Percentiles rank a stretch among this genome's conserved stretches.
Evolutionary conservation across 2,329 filamentous ascomycete genomes (phyloP).

Genomic region (Calonectria multiphialidica): DNA sequence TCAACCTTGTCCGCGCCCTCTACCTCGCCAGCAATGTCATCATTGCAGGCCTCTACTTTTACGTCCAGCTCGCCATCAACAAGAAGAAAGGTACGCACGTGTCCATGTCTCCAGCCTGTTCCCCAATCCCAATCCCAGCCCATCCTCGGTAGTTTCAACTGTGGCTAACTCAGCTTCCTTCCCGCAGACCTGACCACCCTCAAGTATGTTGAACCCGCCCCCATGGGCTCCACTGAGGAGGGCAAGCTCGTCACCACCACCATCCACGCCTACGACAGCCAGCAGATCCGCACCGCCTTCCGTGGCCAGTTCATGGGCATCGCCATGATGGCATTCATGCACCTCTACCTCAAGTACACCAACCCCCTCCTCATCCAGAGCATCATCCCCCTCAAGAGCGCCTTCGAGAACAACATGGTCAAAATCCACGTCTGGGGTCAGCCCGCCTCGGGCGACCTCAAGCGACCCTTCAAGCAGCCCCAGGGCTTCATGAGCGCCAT

Average conservation of each 20-base stretch:
- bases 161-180: conserved; percentile 23
- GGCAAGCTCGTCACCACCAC: conserved; percentile 97
- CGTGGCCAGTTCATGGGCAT: conserved; percentile 95
- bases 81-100: conserved; percentile 88
- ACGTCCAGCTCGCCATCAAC: conserved; percentile 87
- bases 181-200: conserved; percentile 89
- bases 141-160: neutral
- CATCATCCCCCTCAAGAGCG: conserved; percentile 97
- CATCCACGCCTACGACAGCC: conserved; percentile 91
- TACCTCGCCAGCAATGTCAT: conserved; percentile 78
- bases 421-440: conserved; percentile 95
- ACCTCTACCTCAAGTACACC: conserved; percentile 99
- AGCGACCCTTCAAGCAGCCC: conserved; percentile 92
- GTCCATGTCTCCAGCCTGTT: neutral
- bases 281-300: conserved; percentile 86
- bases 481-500: conserved; percentile 87
- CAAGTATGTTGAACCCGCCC: conserved; percentile 97
- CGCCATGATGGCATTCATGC: conserved; percentile 99
- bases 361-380: conserved; percentile 99
- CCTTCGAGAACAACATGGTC: conserved; percentile 93
- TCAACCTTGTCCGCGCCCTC: conserved; percentile 67
- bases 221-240: conserved; percentile 94
- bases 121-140: neutral
- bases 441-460: conserved; percentile 89
- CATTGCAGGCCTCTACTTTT: conserved; percentile 87